phyloP scores from a whole-genome alignment of 495 filamentous ascomycete species.

The Aspergillus asperescens region DNA sequence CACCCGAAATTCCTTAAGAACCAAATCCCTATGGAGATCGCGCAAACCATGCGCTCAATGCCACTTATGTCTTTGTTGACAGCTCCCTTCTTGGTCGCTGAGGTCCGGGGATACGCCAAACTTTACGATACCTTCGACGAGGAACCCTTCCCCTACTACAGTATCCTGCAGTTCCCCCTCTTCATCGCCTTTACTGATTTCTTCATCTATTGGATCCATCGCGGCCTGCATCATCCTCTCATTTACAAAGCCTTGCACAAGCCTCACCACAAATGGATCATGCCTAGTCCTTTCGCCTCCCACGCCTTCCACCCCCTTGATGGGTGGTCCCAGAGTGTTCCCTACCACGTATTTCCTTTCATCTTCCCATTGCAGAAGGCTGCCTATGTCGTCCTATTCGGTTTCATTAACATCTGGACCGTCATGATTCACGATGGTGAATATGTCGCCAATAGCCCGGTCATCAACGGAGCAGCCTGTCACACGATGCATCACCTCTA shows the following conservation, averaged over 20 bases:
- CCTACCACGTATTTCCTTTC: constrained; percentile 92
- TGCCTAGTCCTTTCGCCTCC: constrained; percentile 89
- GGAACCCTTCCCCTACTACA: constrained; percentile 70
- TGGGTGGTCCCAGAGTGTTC: constrained; percentile 85
- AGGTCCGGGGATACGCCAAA: constrained; percentile 80
- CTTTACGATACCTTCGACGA: constrained; percentile 75
- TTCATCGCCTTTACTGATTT: constrained; percentile 93
- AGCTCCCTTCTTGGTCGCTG: constrained; percentile 72
- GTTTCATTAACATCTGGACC: constrained; percentile 96
- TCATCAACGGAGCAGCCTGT: constrained; percentile 94
- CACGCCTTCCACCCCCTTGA: constrained; percentile 95
- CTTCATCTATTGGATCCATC: constrained; percentile 93
- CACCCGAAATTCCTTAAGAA: constrained; percentile 96
- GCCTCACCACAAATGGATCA: constrained; percentile 99
- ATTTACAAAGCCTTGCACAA: constrained; percentile 92
- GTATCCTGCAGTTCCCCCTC: constrained; percentile 80
- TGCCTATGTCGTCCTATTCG: constrained; percentile 78
- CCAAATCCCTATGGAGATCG: constrained; percentile 82
- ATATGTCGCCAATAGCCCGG: constrained; percentile 79
- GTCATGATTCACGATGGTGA: constrained; percentile 97
- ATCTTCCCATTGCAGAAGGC: constrained; percentile 90
- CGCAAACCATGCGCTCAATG: constrained; percentile 66
- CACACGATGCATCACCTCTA: constrained; percentile 97
- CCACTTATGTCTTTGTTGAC: constrained; percentile 83
- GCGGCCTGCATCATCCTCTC: constrained; percentile 74